Base-by-base conservation (phyloP, 208 protist genomes). In the Strigomonas culicis region DNA sequence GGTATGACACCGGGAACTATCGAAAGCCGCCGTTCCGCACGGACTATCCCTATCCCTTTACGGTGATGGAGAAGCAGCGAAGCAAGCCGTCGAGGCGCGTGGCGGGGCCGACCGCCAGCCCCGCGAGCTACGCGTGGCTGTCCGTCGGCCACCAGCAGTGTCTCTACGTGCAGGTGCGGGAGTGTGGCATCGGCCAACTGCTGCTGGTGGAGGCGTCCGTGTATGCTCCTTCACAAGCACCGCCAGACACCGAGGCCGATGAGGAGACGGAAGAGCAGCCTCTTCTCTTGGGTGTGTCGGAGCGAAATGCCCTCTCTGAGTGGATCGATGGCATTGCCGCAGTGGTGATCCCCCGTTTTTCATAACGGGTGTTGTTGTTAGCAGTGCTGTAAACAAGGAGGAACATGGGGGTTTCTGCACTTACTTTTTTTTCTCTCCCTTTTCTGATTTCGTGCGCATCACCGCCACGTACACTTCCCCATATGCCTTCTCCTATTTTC, bases 181-280 rank as follows among this genome's bases (percentile, higher is more conserved):
- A 88, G 62, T 70, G 78, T 52, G 81, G 78, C 0, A 51, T 84
- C 11, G 88, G 88, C 0, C 73, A 80, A 53, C 70, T 94, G 53
- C 53, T 94, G 27, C 56, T 94, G 10, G 62, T 67, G 30, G 77
- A 90, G 55, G 70, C 72, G 4, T 44, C 39, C 1, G 39, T 44
- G 39, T 4, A 44, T 17, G 39, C 19, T 15, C 19, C 39, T 44
- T 44, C 11, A 4, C 39, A 15, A 44, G 1, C 39, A 44, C 39
- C 13, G 19, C 39, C 4, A 44, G 19, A 44, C 11, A 1, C 4
- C 43, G 56, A 75, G 24, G 56, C 70, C 36, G 11, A 28, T 39
- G 32, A 8, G 4, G 66, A 32, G 56, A 34, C 13, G 30, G 27
- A 0, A 21, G 15, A 25, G 41, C 50, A 36, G 17, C 1, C 43